A percentile compares a stretch with the other conserved stretches of the same genome.
Conservation (phyloP, 2,329 filamentous ascomycete genomes). For the Aspergillus quadrilineatus region DNA sequence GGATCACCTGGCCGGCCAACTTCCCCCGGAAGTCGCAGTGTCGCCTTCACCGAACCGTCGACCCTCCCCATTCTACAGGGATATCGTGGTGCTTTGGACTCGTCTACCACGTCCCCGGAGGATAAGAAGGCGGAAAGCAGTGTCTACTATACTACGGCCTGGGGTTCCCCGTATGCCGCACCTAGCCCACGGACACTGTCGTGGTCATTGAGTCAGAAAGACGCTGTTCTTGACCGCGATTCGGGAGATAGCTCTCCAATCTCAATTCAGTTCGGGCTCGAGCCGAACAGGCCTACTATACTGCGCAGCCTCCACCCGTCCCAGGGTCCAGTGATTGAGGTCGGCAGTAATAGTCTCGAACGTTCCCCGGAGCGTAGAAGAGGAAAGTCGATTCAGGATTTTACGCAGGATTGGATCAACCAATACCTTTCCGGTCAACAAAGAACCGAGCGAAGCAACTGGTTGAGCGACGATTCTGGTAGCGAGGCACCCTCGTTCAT, state of each 20-base stretch:
- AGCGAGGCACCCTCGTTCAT: slow-evolving; percentile 69
- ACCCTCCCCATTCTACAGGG: slow-evolving; percentile 34
- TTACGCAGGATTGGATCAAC: slow-evolving; percentile 83
- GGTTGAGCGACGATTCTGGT: slow-evolving; percentile 76
- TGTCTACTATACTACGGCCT: slow-evolving; percentile 71
- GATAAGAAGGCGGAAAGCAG: slow-evolving; percentile 49
- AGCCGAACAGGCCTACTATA: slow-evolving; percentile 20
- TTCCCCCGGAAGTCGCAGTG: slow-evolving; percentile 26
- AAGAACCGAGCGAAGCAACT: slow-evolving; percentile 70
- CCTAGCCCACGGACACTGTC: slow-evolving; percentile 49
- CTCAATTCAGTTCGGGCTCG: slow-evolving; percentile 28
- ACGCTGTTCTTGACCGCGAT: slow-evolving; percentile 46
- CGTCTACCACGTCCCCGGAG: slow-evolving; percentile 40
- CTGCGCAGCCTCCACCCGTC: slow-evolving; percentile 21
- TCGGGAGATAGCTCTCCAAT: slow-evolving; percentile 37
- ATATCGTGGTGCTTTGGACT: slow-evolving; percentile 35
- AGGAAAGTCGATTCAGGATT: slow-evolving; percentile 49
- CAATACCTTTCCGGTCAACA: slow-evolving; percentile 73
- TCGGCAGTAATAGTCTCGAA: slow-evolving; percentile 25
- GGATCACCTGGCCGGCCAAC: slow-evolving; percentile 34
- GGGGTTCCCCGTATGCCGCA: slow-evolving; percentile 86
- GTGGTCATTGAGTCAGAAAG: slow-evolving; percentile 37
- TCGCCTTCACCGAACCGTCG: slow-evolving; percentile 29
- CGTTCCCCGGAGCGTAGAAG: slow-evolving; percentile 26
- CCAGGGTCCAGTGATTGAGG: slow-evolving; percentile 24